Percentiles rank a stretch among this genome's conserved stretches.
phyloP scores from a whole-genome alignment of 305 asterid genomes.

The Fraxinus greggii region DNA sequence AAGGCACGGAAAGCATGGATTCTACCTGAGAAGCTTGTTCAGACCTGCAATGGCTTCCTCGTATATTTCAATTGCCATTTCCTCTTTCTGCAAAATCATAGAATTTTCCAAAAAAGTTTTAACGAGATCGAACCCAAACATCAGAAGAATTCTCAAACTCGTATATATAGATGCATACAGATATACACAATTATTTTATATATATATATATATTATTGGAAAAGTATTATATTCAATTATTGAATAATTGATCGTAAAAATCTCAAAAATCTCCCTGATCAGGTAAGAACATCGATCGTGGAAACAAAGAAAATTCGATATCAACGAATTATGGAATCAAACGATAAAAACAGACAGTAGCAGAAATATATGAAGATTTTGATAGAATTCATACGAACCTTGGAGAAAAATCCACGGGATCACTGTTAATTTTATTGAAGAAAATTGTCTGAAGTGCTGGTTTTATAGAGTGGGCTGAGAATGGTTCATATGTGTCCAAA shows the following conservation, averaged over 20 bases:
- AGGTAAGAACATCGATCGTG: background rate
- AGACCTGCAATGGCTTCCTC: constrained; percentile 87
- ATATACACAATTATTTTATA: background rate
- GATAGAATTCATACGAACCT: background rate
- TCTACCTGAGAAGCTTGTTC: constrained; percentile 72
- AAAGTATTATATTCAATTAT: background rate
- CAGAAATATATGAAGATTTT: background rate
- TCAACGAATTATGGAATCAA: background rate
- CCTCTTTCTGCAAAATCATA: constrained; percentile 51
- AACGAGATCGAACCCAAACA: background rate
- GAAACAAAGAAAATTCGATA: background rate
- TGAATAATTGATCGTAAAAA: background rate
- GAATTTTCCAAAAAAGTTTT: background rate
- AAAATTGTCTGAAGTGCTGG: background rate
- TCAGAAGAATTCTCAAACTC: background rate
- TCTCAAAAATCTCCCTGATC: background rate
- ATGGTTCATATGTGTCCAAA: background rate
- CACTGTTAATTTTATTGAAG: background rate
- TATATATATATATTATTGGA: background rate
- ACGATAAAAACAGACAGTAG: background rate
- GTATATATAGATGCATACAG: background rate
- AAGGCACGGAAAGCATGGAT: background rate
- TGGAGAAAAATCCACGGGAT: background rate
- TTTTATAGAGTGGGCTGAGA: background rate
- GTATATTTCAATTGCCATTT: constrained; percentile 54